Percentiles rank a stretch among this genome's conserved stretches.
Conservation (phyloP, 164 flowering plant genomes). For the Hamamelis virginiana region DNA sequence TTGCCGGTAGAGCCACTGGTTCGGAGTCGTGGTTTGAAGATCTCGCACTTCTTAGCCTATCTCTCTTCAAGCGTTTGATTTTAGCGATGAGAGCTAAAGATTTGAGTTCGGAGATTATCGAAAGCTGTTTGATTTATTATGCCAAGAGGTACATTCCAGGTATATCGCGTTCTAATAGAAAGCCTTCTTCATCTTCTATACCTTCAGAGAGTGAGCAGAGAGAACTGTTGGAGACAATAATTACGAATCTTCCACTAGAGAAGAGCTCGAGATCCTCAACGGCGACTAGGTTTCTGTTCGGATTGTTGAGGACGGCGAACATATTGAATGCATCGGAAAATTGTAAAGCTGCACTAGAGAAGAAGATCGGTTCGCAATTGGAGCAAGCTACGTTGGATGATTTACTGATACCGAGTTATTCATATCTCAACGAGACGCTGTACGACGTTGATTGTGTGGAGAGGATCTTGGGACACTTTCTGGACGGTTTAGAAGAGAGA, state of each 20-base stretch:
- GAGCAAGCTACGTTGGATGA: slow-evolving; percentile 85
- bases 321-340: slow-evolving; percentile 61
- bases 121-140: slow-evolving; percentile 59
- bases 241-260: slow-evolving; percentile 52
- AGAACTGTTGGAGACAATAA: slow-evolving; percentile 60
- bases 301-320: slow-evolving; percentile 66
- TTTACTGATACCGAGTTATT: slow-evolving; percentile 80
- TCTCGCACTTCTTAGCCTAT: slow-evolving; percentile 41
- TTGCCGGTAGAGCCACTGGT: neutral
- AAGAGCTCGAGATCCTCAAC: slow-evolving; percentile 39
- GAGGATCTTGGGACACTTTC: slow-evolving; percentile 56
- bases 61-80: slow-evolving; percentile 55
- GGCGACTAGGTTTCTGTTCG: slow-evolving; percentile 55
- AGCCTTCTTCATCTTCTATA: slow-evolving; percentile 37
- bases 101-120: slow-evolving; percentile 54
- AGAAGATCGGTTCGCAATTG: slow-evolving; percentile 60
- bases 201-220: slow-evolving; percentile 62
- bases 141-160: slow-evolving; percentile 74
- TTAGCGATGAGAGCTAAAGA: slow-evolving; percentile 50
- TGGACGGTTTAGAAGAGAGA: slow-evolving; percentile 37
- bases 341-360: slow-evolving; percentile 50
- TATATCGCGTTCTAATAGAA: slow-evolving; percentile 48
- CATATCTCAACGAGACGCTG: slow-evolving; percentile 74
- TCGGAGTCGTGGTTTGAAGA: slow-evolving; percentile 61
- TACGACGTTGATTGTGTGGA: slow-evolving; percentile 82